Conservation (phyloP, 1,139 yeast species). For the Kurtzmaniella quercitrusa region DNA sequence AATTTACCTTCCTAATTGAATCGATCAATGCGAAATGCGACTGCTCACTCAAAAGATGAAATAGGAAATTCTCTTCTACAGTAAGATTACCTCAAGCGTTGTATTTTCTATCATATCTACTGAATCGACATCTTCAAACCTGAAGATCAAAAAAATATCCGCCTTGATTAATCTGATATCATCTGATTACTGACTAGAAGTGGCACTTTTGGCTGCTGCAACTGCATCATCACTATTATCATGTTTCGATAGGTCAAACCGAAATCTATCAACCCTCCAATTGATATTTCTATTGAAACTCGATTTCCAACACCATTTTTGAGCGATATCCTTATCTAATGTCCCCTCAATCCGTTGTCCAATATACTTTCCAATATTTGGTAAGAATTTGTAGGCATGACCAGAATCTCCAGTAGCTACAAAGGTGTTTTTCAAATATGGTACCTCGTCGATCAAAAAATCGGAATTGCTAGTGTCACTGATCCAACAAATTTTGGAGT, state of each 20-base stretch:
- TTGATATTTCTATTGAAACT: neutral
- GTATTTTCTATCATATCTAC: neutral
- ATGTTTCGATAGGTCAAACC: neutral
- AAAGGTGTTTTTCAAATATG: constrained; percentile 21
- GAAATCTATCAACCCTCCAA: neutral
- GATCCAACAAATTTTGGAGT: constrained; percentile 43
- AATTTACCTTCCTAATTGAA: neutral
- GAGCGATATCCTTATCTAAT: constrained; percentile 15
- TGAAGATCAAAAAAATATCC: neutral
- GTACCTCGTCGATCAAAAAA: constrained; percentile 39
- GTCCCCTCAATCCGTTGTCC: constrained; percentile 19
- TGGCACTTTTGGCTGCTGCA: too few species aligned
- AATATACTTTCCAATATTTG: constrained; percentile 27
- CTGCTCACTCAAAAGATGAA: neutral
- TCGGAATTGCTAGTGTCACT: constrained; percentile 41
- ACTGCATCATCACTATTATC: neutral
- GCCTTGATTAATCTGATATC: too few species aligned
- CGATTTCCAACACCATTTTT: constrained; percentile 29
- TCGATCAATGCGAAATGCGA: neutral
- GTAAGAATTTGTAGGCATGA: constrained; percentile 27
- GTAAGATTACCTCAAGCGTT: neutral
- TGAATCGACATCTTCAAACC: neutral
- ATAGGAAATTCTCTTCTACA: neutral
- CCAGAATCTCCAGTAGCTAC: constrained; percentile 41
- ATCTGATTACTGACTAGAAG: too few species aligned